A percentile compares a stretch with the other conserved stretches of the same genome.
Evolutionary conservation across 345 rosid species (phyloP).

Genomic region (Pugionium dolabratum): DNA sequence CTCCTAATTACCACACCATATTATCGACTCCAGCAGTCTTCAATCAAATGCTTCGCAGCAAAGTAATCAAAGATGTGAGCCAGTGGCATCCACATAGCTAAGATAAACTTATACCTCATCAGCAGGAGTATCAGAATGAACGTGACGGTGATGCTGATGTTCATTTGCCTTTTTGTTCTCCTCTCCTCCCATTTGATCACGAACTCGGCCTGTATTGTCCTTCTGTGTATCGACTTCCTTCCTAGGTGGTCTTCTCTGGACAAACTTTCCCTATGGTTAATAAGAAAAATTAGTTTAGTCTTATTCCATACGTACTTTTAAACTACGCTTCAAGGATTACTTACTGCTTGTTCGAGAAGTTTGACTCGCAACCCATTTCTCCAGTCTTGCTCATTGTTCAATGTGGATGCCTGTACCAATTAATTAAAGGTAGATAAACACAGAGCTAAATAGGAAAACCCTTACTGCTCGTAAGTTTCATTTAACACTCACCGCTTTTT

Average conservation of each 20-base stretch:
- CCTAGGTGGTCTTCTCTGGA: conserved; percentile 64
- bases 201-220: conserved; percentile 42
- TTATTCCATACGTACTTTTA: conserved; percentile 10
- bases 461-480: background rate
- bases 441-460: background rate
- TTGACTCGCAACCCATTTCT: conserved; percentile 90
- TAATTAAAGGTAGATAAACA: conserved; percentile 12
- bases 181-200: conserved; percentile 53
- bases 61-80: background rate
- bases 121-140: conserved; percentile 53
- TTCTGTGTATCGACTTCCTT: conserved; percentile 59
- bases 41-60: conserved; percentile 7
- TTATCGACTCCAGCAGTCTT: background rate
- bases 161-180: conserved; percentile 50
- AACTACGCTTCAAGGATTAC: conserved; percentile 10
- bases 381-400: conserved; percentile 86
- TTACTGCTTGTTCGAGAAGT: conserved; percentile 68
- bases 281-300: conserved; percentile 4
- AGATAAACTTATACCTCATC: conserved; percentile 54
- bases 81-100: background rate
- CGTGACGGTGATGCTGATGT: conserved; percentile 42
- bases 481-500: conserved; percentile 71
- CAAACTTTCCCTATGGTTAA: conserved; percentile 52
- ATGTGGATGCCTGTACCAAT: conserved; percentile 63
- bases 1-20: conserved; percentile 7